Conservation (phyloP, 176 grass and related monocot genomes). For the Raddia guianensis region DNA sequence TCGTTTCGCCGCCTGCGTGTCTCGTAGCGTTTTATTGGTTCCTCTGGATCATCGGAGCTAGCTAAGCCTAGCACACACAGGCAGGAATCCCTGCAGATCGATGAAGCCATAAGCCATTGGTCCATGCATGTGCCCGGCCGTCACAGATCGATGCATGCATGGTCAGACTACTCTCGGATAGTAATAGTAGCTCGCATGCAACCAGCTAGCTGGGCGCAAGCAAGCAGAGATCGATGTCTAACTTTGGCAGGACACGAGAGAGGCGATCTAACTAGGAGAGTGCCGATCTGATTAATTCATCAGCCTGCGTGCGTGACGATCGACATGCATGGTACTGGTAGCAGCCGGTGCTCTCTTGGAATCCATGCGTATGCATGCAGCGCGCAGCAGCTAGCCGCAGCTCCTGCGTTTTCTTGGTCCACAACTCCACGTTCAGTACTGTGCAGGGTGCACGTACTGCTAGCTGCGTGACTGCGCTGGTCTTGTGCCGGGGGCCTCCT, state of each 20-base stretch:
- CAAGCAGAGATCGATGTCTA: slow-evolving; percentile 2
- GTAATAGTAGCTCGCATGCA: no score
- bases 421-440: background rate
- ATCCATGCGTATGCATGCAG: background rate
- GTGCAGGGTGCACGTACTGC: background rate
- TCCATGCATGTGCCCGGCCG: background rate
- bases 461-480: no score
- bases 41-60: background rate
- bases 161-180: no score
- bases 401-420: background rate
- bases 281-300: background rate
- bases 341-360: background rate
- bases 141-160: background rate
- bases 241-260: slow-evolving; percentile 12
- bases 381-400: background rate
- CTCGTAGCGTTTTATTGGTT: background rate
- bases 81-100: background rate
- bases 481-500: background rate
- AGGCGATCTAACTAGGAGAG: background rate
- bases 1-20: background rate
- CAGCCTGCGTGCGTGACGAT: background rate
- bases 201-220: background rate
- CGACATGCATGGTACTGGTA: background rate
- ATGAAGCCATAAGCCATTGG: background rate
- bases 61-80: no score